phyloP scores from a whole-genome alignment of 2,329 filamentous ascomycete species.

The Graphilbum sp. region DNA sequence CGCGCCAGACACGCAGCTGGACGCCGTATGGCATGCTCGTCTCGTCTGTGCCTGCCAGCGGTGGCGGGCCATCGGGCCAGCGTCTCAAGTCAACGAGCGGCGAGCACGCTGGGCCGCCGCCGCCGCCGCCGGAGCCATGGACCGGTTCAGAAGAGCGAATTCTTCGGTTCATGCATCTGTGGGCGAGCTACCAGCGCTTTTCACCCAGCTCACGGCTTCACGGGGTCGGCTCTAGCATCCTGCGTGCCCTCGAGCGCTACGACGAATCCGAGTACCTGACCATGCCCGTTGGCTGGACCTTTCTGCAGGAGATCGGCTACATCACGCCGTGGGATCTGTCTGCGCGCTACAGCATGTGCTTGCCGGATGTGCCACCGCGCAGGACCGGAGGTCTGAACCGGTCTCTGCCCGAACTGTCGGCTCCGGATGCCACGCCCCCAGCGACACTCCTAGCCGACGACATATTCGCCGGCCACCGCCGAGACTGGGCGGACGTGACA shows the following conservation, averaged over 20 bases:
- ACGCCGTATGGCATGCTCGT: slow-evolving; percentile 33
- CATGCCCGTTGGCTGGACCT: slow-evolving; percentile 37
- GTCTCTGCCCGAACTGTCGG: slow-evolving; percentile 9
- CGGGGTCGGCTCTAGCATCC: slow-evolving; percentile 44
- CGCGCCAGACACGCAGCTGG: slow-evolving; percentile 30
- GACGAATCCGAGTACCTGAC: slow-evolving; percentile 27
- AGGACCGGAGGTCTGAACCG: slow-evolving; percentile 23
- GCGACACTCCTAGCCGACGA: slow-evolving; percentile 20
- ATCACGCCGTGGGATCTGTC: slow-evolving; percentile 56
- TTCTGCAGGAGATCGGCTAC: slow-evolving; percentile 61
- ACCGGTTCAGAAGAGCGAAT: slow-evolving; percentile 34
- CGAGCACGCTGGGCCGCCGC: neutral
- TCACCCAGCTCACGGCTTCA: slow-evolving; percentile 33
- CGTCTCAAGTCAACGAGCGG: too few species aligned
- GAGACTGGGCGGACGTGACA: slow-evolving; percentile 39
- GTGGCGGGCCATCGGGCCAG: too few species aligned
- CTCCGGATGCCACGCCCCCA: neutral
- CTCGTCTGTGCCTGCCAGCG: too few species aligned
- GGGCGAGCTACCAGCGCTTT: slow-evolving; percentile 43
- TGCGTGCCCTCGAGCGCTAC: slow-evolving; percentile 48
- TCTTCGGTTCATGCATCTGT: slow-evolving; percentile 53
- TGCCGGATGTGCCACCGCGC: slow-evolving; percentile 31
- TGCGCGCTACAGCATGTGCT: slow-evolving; percentile 40
- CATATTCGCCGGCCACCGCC: slow-evolving; percentile 31
- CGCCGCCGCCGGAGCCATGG: slow-evolving; percentile 20